Base-by-base conservation (phyloP, 352 stramenopile species). In the Phytophthora chlamydospora region DNA sequence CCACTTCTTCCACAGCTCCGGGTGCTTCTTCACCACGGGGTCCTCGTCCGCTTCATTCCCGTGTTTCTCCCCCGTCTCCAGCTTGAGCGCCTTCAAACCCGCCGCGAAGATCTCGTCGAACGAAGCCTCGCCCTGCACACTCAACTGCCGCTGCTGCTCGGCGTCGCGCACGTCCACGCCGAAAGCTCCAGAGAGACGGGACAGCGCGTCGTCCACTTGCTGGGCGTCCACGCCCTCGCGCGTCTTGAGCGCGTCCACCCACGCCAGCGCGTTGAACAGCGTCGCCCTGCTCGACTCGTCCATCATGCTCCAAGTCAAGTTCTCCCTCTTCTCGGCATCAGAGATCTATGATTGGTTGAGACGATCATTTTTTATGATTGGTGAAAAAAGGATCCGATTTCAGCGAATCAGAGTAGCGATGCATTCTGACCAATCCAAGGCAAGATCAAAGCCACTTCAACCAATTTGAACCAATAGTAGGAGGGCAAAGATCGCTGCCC, bases 1-100 rank as follows among this genome's bases (percentile, higher is more conserved):
- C 86, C 86, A 95, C 63, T 95, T 95, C 63, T 89, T 89, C 86
- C 86, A 95, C 62, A 95, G 53, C 47, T 88, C 84, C 6, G 84
- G 86, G 59, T 95, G 89, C 68, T 91, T 90, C 39, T 74, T 62
- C 6, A 93, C 71, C n/a, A 91, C 84, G 11, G 83, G 82, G 50
- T 95, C 85, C 29, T 88, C 68, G 33, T 85, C 80, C 41, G 73
- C 52, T 11, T 49, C 62, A n/a, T 66, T 64, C n/a, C 71, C 65
- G 1, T 50, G 27, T n/a, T 66, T 51, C 11, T 34, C 46, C 40
- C 78, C 83, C 12, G 72, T 68, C 47, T 81, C 73, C 19, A 93
- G 59, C 3, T 77, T 73, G 24, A 93, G 70, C 32, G 76, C 73
- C 49, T 88, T 82, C 34, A 91, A 62, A 12, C 85, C 85, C 19